Evolutionary conservation across 495 filamentous ascomycete genomes (phyloP).

Genomic region (Lasiosphaeria miniovina): DNA sequence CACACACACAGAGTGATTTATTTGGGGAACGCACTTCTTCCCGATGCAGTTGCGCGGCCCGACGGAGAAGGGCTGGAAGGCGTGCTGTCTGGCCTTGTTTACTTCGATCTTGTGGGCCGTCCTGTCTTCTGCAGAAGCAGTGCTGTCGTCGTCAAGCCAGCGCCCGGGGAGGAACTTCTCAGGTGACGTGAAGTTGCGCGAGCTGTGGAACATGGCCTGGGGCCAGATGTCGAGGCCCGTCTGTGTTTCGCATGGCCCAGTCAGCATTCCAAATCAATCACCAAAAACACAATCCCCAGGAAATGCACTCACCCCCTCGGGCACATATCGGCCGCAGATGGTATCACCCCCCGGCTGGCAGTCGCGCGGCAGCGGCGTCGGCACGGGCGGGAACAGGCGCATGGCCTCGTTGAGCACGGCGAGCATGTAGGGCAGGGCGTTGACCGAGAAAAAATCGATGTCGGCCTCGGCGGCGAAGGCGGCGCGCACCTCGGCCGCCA

Average conservation of each 20-base stretch:
- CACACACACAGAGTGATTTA: not conserved
- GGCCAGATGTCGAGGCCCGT: constrained; percentile 50
- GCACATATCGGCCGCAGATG: constrained; percentile 44
- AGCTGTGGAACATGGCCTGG: constrained; percentile 42
- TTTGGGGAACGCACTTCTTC: constrained; percentile 31
- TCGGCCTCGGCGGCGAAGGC: constrained; percentile 43
- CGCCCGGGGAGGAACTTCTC: constrained; percentile 50
- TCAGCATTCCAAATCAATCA: constrained; percentile 2
- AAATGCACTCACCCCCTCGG: constrained; percentile 35
- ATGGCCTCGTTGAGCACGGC: constrained; percentile 57
- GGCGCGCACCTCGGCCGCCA: constrained; percentile 48
- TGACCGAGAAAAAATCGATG: constrained; percentile 46
- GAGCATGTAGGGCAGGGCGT: constrained; percentile 48
- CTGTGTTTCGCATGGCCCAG: constrained; percentile 23
- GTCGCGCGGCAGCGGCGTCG: constrained; percentile 38
- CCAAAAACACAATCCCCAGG: not conserved
- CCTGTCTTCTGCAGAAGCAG: not conserved
- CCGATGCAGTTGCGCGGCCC: constrained; percentile 51
- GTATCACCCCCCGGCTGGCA: constrained; percentile 42
- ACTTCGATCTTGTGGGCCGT: constrained; percentile 27
- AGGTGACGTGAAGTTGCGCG: constrained; percentile 45
- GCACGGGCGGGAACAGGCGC: constrained; percentile 54
- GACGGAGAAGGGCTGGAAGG: constrained; percentile 44
- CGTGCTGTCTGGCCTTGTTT: constrained; percentile 42
- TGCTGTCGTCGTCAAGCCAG: constrained; percentile 35